Conservation (phyloP, 306 rosid species). For the Bauhinia variegata region DNA sequence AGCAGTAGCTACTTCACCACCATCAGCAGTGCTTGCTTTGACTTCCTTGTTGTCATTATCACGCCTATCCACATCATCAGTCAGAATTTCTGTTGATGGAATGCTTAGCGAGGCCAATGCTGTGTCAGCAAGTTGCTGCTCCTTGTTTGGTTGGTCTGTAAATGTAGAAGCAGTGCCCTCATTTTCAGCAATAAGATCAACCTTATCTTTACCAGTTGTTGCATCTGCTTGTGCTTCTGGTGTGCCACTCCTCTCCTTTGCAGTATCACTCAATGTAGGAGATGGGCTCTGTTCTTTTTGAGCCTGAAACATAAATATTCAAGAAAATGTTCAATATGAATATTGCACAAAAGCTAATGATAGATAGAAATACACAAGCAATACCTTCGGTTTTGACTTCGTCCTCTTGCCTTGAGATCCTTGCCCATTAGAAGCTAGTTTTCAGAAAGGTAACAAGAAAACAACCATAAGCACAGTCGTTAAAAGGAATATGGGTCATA, state of each 20-base stretch:
- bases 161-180: constrained; percentile 46
- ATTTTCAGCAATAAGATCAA: constrained; percentile 47
- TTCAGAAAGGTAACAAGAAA: constrained; percentile 33
- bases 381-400: constrained; percentile 74
- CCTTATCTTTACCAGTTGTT: constrained; percentile 48
- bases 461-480: constrained; percentile 41
- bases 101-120: constrained; percentile 39
- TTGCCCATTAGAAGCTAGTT: constrained; percentile 81
- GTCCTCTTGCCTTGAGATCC: constrained; percentile 75
- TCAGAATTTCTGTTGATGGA: constrained; percentile 42
- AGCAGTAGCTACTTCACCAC: constrained; percentile 46
- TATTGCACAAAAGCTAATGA: constrained; percentile 2
- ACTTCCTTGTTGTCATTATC: constrained; percentile 45
- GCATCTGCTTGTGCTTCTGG: constrained; percentile 41
- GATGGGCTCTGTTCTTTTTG: constrained; percentile 49
- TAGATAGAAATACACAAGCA: constrained; percentile 21
- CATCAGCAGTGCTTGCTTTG: constrained; percentile 39
- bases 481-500: neutral
- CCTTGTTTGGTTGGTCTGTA: constrained; percentile 41
- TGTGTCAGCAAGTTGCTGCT: constrained; percentile 43
- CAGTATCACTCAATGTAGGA: constrained; percentile 38
- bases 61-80: constrained; percentile 50
- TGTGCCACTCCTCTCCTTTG: constrained; percentile 48
- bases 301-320: constrained; percentile 49
- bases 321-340: constrained; percentile 30